Conservation (phyloP, 208 protist genomes). For the Trypanosomatidae sp. region DNA sequence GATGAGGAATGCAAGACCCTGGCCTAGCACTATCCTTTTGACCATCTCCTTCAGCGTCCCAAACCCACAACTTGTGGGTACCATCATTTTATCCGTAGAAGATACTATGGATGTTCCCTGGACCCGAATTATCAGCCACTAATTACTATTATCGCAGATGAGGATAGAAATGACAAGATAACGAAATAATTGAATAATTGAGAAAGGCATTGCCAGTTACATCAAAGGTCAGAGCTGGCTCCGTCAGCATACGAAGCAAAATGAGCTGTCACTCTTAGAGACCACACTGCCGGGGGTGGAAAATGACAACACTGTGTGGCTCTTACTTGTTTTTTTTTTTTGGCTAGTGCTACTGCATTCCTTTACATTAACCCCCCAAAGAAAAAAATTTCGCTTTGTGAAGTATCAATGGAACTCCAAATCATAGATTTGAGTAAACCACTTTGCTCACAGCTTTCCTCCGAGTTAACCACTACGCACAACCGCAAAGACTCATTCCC, state of each 20-base stretch:
- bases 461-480: not conserved
- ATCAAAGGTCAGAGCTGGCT: not conserved
- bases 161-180: not conserved
- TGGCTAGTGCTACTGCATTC: not conserved
- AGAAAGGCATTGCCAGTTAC: not conserved
- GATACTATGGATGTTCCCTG: not conserved
- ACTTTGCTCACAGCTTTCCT: not conserved
- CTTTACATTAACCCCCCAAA: not conserved
- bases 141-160: not conserved
- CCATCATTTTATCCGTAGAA: slow-evolving; percentile 10
- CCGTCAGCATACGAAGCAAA: not conserved
- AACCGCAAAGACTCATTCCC: not conserved
- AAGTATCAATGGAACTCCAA: not conserved
- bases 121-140: not conserved
- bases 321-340: not conserved
- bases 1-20: slow-evolving; percentile 81
- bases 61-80: slow-evolving; percentile 3
- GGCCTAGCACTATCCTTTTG: slow-evolving; percentile 72
- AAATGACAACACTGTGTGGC: not conserved
- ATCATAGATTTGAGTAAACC: not conserved
- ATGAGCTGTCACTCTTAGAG: not conserved
- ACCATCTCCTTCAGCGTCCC: slow-evolving; percentile 28
- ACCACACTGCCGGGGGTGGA: not conserved
- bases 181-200: not conserved
- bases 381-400: not conserved